These are phyloP conservation scores for Sanghuangporus baumii DNA, from an alignment of 1,284 basidiomycete species.

Conservation along the genomic window DNA sequence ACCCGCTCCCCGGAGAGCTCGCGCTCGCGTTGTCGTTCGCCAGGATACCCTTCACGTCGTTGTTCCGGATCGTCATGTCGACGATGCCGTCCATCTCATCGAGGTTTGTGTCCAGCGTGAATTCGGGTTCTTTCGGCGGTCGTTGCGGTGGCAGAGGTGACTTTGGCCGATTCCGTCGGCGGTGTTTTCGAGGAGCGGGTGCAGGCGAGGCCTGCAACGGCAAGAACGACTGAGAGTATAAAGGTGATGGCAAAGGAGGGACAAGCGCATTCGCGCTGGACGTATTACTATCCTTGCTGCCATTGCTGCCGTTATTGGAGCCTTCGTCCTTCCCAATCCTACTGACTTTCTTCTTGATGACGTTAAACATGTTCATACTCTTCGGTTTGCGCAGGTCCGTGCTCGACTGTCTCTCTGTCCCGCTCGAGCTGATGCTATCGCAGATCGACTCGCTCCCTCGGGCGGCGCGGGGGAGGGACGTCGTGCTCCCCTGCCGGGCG, in stretches of 20 bases:
- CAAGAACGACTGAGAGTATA: constrained; percentile 19
- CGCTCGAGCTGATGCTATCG: constrained; percentile 28
- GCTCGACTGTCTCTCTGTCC: constrained; percentile 27
- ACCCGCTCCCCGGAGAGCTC: constrained; percentile 38
- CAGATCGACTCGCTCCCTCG: constrained; percentile 35
- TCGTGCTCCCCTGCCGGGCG: constrained; percentile 29
- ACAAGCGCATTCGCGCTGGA: constrained; percentile 21
- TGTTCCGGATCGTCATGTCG: constrained; percentile 36
- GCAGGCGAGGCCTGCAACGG: constrained; percentile 13
- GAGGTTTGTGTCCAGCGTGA: constrained; percentile 72
- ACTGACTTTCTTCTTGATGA: constrained; percentile 29
- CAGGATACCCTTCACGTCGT: constrained; percentile 20
- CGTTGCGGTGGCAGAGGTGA: constrained; percentile 24
- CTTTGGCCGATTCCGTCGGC: constrained; percentile 29
- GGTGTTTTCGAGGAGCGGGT: constrained; percentile 20
- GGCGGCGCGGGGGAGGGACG: constrained; percentile 26
- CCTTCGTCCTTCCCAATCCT: constrained; percentile 28
- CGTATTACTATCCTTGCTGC: background rate
- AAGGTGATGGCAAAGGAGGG: constrained; percentile 25
- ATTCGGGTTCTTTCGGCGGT: constrained; percentile 23
- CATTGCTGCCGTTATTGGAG: constrained; percentile 3
- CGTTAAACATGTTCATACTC: constrained; percentile 26
- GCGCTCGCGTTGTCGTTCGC: constrained; percentile 23
- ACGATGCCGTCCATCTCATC: constrained; percentile 84
- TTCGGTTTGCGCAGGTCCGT: constrained; percentile 29